Percentiles rank a stretch among this genome's conserved stretches.
These are phyloP conservation scores for Hibiscus mutabilis DNA, from an alignment of 345 rosid species.

Conservation along the genomic window DNA sequence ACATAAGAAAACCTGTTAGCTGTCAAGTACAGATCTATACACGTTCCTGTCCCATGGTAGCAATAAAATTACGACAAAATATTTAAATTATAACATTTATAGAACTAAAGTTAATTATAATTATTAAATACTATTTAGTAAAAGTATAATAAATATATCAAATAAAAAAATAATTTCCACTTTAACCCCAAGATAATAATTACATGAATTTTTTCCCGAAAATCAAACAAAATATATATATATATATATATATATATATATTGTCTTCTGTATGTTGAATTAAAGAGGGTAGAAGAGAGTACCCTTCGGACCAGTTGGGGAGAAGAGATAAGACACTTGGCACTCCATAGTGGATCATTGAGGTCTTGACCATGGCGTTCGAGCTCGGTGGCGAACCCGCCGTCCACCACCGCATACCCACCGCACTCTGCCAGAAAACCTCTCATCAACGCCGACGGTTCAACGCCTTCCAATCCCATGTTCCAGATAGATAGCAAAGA, in stretches of 20 bases:
- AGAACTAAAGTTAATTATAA: too few species aligned
- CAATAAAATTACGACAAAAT: too few species aligned
- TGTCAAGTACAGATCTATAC: background rate
- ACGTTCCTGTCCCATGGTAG: background rate
- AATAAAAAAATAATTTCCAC: too few species aligned
- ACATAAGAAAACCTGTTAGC: background rate
- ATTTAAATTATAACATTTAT: too few species aligned
- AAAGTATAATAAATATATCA: too few species aligned
- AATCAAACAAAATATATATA: background rate
- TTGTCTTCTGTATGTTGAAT: background rate
- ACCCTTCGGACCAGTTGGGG: conserved; percentile 83
- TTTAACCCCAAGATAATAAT: too few species aligned
- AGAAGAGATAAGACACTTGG: conserved; percentile 74
- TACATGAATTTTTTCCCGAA: background rate
- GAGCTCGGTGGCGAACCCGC: conserved; percentile 91
- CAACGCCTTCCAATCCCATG: conserved; percentile 33
- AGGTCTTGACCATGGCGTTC: conserved; percentile 86
- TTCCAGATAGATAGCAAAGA: background rate
- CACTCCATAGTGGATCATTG: conserved; percentile 95
- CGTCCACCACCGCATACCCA: conserved; percentile 73
- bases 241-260: too few species aligned
- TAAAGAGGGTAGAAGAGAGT: background rate
- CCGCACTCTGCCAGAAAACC: conserved; percentile 66
- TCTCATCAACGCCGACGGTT: conserved; percentile 28
- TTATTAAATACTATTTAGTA: too few species aligned